These are phyloP conservation scores for Monosporozyma aquatica DNA, from an alignment of 805 yeast genomes.

Conservation along the genomic window DNA sequence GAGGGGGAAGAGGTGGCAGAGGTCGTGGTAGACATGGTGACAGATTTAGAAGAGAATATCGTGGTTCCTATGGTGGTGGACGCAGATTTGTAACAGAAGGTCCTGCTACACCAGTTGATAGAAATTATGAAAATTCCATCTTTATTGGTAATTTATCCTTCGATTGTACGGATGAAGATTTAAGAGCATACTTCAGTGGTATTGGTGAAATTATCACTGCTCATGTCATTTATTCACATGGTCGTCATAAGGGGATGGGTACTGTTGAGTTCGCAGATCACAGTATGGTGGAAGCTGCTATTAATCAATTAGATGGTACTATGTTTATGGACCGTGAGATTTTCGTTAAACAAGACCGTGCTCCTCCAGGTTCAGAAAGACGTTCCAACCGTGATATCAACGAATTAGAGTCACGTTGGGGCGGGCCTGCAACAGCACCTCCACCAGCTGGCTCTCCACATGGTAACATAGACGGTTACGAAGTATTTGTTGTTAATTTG, in stretches of 20 bases:
- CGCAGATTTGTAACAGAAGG: neutral
- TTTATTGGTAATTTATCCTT: constrained; percentile 70
- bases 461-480: constrained; percentile 27
- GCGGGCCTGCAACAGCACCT: neutral
- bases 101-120: constrained; percentile 21
- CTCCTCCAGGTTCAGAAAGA: constrained; percentile 46
- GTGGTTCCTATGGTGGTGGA: constrained; percentile 3
- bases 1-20: constrained; percentile 18
- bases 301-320: constrained; percentile 55
- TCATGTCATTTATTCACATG: constrained; percentile 67
- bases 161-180: constrained; percentile 47
- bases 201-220: constrained; percentile 66
- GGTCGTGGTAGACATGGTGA: constrained; percentile 12
- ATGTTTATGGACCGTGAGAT: constrained; percentile 67
- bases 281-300: constrained; percentile 63
- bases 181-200: constrained; percentile 51
- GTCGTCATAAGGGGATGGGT: constrained; percentile 82
- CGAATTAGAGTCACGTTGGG: neutral
- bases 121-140: constrained; percentile 59
- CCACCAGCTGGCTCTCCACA: constrained; percentile 25
- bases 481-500: constrained; percentile 72
- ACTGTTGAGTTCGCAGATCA: constrained; percentile 70
- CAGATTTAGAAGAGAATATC: constrained; percentile 8
- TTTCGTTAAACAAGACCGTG: constrained; percentile 83
- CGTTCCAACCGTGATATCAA: constrained; percentile 5